These are phyloP conservation scores for Populus euphratica DNA, from an alignment of 345 rosid genomes.

Conservation along the genomic window DNA sequence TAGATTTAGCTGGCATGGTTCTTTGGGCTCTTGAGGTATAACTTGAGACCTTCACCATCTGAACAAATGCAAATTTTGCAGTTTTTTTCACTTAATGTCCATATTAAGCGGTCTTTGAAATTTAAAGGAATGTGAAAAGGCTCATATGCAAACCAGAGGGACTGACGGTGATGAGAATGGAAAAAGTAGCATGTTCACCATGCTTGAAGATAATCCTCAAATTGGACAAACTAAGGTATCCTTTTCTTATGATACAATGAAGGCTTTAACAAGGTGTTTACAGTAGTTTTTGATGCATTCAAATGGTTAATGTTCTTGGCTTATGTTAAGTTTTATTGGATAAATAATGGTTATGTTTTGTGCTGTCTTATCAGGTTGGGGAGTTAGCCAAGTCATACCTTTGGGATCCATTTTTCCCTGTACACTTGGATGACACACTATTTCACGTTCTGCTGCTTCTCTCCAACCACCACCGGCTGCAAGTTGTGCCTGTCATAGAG, in stretches of 20 bases:
- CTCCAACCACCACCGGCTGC: slow-evolving; percentile 37
- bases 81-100: too few relatives aligned
- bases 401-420: slow-evolving; percentile 45
- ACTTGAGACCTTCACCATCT: neutral
- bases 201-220: slow-evolving; percentile 37
- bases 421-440: slow-evolving; percentile 34
- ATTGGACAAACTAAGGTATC: slow-evolving; percentile 32
- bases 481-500: slow-evolving; percentile 36
- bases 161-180: slow-evolving; percentile 10
- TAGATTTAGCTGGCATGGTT: slow-evolving; percentile 37
- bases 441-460: slow-evolving; percentile 42
- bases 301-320: neutral
- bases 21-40: slow-evolving; percentile 43
- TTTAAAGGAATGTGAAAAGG: slow-evolving; percentile 26
- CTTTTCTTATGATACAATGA: neutral
- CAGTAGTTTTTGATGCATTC: too few relatives aligned
- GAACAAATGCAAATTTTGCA: neutral
- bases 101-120: neutral
- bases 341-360: neutral
- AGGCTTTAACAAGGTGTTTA: neutral
- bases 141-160: neutral
- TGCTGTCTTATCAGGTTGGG: slow-evolving; percentile 21
- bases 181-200: slow-evolving; percentile 17
- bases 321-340: neutral
- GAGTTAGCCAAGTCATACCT: slow-evolving; percentile 43